These are phyloP conservation scores for Amborella trichopoda DNA, from an alignment of 164 flowering plant species.

Conservation along the genomic window DNA sequence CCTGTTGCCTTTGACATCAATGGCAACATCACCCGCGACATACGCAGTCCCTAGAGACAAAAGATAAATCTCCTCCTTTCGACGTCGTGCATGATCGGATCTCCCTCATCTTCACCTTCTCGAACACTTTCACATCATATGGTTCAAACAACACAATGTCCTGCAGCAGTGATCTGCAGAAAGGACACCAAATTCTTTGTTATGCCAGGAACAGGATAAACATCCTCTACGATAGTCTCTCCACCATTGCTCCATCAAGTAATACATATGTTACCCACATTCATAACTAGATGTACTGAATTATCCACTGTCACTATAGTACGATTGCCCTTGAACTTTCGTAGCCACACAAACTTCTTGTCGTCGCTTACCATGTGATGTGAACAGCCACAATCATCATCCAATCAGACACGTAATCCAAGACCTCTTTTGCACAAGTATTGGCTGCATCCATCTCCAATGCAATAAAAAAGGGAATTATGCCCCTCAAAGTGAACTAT, in stretches of 20 bases:
- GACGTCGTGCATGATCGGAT: neutral
- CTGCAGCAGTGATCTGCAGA: neutral
- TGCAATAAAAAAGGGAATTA: neutral
- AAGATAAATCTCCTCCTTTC: neutral
- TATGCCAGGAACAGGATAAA: neutral
- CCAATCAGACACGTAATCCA: neutral
- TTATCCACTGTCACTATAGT: neutral
- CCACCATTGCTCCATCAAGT: no score
- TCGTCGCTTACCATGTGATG: neutral
- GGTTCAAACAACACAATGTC: neutral
- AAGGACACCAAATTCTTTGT: neutral
- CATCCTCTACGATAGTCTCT: neutral
- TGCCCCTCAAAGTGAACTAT: neutral
- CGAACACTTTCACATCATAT: neutral
- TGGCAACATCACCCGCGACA: no score
- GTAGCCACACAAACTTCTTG: neutral
- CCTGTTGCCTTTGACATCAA: no score
- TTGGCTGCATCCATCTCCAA: neutral
- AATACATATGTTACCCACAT: neutral
- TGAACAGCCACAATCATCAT: neutral
- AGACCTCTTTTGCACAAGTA: no score
- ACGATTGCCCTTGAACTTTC: neutral
- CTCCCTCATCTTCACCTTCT: neutral
- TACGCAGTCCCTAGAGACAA: neutral
- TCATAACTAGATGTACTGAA: neutral